Evolutionary conservation across 192 early-diverging fungal genomes (phyloP), one percentile per base, ranked within the genome.

Genomic region (Obelidium mucronatum): DNA sequence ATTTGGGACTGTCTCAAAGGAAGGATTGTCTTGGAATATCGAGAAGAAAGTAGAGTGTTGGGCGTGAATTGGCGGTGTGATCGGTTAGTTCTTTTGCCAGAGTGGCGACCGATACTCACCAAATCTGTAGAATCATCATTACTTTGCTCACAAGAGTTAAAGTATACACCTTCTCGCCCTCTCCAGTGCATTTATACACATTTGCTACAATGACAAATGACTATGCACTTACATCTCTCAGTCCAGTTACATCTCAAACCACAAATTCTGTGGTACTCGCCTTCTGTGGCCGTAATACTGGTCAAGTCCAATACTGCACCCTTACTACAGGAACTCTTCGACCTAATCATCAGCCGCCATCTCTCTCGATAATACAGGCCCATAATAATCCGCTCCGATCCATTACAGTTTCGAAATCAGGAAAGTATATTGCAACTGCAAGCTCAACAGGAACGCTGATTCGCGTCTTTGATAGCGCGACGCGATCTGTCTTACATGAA

Each of bases 401-500:
- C 53, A 81, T 98, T 19, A 91, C 94, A 1, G 79, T 95, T 39
- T 95, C 94, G 33, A 75, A 81, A 19, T 88, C 92, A 54, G 96
- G 95, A 40, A 80, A 84, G 31, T 92, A 92, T 79, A 87, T 96
- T 37, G 95, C 95, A 37, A 92, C 92, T 42, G 91, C 95, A 28
- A 93, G 91, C 53, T 92, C 94, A 39, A 95, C 93, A 76, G 97
- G 96, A 35, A 98, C 97, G 2, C 84, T 98, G 19, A 91, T 98
- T 51, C 85, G 97, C 22, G 92, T 98, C 19, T 98, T 93, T 71
- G 90, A 95, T 76, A 90, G 91, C 0, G 74, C 85, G 53, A 90
- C 90, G 6, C 90, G 93, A 33, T 83, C 88, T 24, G 86, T 95
- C 28, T 73, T 95, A 37, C 85, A 94, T 60, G 96, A 98, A 78